phyloP scores from a whole-genome alignment of 164 flowering plant species.

The Annona cherimola region DNA sequence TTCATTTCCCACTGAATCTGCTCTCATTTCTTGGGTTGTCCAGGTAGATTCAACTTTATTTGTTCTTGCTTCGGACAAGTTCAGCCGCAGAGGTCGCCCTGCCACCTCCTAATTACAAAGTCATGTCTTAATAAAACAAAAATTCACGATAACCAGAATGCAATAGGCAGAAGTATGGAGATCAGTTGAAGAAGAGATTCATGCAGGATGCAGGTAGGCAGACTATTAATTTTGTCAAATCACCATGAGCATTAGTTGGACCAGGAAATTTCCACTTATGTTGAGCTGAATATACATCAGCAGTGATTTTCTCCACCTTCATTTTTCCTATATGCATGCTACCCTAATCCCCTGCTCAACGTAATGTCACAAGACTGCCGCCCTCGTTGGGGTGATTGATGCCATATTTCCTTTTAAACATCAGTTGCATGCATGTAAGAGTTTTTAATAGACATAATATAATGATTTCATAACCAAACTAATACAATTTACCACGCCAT shows the following conservation, averaged over 20 bases:
- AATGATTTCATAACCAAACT: neutral
- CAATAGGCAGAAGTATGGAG: neutral
- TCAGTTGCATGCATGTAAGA: neutral
- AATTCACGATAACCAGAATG: neutral
- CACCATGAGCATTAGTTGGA: neutral
- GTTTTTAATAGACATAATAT: neutral
- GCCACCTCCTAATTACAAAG: slow-evolving; percentile 50
- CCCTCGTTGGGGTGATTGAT: neutral
- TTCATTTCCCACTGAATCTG: neutral
- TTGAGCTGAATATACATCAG: too few relatives aligned
- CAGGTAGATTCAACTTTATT: neutral
- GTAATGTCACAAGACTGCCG: neutral
- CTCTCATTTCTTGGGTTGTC: neutral
- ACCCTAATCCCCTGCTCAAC: neutral
- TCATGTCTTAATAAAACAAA: neutral
- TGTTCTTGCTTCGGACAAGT: slow-evolving; percentile 43
- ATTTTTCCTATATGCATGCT: neutral
- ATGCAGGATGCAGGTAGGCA: neutral
- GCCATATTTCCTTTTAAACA: neutral
- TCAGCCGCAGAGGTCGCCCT: slow-evolving; percentile 69
- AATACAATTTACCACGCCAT: slow-evolving; percentile 60
- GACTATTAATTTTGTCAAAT: neutral
- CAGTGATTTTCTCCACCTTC: neutral
- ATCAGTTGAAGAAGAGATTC: neutral
- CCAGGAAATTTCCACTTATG: neutral